Percentiles rank a stretch among this genome's conserved stretches.
Evolutionary conservation across 2,329 filamentous ascomycete species (phyloP).

Genomic region (Aaosphaeria arxii): DNA sequence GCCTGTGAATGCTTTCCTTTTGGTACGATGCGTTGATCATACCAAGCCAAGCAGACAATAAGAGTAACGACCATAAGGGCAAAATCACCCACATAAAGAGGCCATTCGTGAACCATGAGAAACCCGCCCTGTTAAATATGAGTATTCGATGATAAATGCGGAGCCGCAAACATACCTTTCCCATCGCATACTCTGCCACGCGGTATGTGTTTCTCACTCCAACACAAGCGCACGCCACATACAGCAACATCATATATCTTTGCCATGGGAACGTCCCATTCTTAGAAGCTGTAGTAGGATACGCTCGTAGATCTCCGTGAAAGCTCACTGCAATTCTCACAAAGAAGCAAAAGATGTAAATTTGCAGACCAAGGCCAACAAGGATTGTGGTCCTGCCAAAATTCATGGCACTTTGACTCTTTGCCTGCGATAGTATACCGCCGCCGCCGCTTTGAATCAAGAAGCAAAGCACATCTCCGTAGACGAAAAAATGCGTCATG

Average conservation of each 20-base stretch:
- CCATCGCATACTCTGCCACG: conserved; percentile 41
- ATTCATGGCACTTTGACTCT: conserved; percentile 9
- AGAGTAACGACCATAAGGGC: conserved; percentile 40
- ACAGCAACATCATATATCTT: conserved; percentile 30
- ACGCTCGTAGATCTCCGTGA: conserved; percentile 23
- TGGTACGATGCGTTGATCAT: not conserved
- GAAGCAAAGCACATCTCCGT: conserved; percentile 51
- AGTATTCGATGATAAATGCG: too few relatives aligned
- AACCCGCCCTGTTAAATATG: conserved; percentile 36
- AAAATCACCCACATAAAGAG: conserved; percentile 51
- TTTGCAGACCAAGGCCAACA: conserved; percentile 52
- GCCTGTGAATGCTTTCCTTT: too few relatives aligned
- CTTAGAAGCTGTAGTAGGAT: not conserved
- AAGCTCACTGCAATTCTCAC: conserved; percentile 46
- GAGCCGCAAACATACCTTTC: conserved; percentile 1
- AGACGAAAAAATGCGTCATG: conserved; percentile 53
- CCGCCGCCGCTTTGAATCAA: conserved; percentile 46
- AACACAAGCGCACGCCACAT: conserved; percentile 20
- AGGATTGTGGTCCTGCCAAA: conserved; percentile 50
- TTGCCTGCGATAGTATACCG: conserved; percentile 28
- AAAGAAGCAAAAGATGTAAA: conserved; percentile 57
- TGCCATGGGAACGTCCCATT: conserved; percentile 19
- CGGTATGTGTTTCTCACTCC: conserved; percentile 41
- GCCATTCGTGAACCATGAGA: conserved; percentile 48
- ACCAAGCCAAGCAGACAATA: conserved; percentile 1